These are phyloP conservation scores for Cardiospermum halicacabum DNA, from an alignment of 345 rosid species.

Conservation along the genomic window DNA sequence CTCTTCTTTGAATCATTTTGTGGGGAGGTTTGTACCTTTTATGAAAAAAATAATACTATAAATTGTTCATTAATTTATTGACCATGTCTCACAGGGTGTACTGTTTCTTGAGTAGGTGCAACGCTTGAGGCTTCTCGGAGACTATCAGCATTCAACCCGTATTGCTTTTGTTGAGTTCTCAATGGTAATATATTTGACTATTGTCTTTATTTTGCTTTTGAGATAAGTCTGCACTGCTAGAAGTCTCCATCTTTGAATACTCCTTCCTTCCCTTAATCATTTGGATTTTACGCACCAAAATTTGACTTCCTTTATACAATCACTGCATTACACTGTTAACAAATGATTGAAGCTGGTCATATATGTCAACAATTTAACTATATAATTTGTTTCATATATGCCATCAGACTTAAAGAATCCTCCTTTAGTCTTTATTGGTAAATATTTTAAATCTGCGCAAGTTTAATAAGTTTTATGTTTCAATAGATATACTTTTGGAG, in stretches of 20 bases:
- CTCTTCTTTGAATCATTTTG: constrained; percentile 79
- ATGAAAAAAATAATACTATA: background rate
- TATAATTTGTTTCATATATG: background rate
- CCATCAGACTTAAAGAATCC: too few species aligned
- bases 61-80: constrained; percentile 5
- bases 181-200: constrained; percentile 39
- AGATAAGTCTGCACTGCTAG: background rate
- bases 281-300: background rate
- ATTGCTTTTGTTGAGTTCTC: constrained; percentile 93
- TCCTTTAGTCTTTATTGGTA: too few species aligned
- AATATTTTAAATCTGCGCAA: too few species aligned
- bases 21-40: constrained; percentile 63
- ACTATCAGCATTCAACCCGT: constrained; percentile 84
- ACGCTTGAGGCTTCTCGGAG: constrained; percentile 93
- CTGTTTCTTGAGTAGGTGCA: constrained; percentile 49
- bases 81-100: constrained; percentile 4
- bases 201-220: background rate
- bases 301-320: background rate
- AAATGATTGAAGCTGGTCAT: background rate
- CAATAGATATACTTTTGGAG: background rate
- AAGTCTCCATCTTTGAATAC: background rate
- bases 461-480: background rate
- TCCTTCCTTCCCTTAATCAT: background rate
- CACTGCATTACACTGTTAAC: background rate
- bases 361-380: background rate